Evolutionary conservation across 164 flowering plant genomes (phyloP).

Genomic region (Piper betle): DNA sequence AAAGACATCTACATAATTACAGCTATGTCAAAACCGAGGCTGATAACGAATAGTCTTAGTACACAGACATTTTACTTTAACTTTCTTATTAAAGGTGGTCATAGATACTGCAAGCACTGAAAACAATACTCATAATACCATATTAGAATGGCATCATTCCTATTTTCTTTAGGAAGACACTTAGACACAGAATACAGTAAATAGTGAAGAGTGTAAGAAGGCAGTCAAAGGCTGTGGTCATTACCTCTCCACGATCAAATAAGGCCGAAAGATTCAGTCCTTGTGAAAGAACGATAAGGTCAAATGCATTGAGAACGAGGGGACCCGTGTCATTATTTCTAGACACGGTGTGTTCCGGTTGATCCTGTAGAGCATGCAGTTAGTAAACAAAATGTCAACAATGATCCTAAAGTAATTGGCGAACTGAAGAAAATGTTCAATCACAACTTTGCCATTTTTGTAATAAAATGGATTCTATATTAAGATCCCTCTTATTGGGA

Average conservation of each 20-base stretch:
- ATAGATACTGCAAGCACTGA: neutral
- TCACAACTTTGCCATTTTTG: too few relatives aligned
- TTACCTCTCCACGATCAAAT: constrained; percentile 75
- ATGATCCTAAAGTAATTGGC: neutral
- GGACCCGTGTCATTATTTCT: constrained; percentile 56
- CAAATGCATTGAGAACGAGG: constrained; percentile 79
- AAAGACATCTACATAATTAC: neutral
- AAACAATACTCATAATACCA: too few relatives aligned
- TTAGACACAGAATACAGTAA: neutral
- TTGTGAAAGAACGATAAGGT: constrained; percentile 88
- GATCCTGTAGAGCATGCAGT: constrained; percentile 29
- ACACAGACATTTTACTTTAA: neutral
- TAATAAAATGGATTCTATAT: too few relatives aligned
- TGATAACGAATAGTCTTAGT: too few relatives aligned
- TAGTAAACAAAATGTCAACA: neutral
- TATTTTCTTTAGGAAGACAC: neutral
- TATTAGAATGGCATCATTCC: neutral
- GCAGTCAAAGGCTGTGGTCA: neutral
- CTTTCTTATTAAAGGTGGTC: neutral
- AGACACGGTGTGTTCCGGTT: constrained; percentile 21
- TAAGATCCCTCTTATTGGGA: too few relatives aligned
- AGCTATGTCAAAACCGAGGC: neutral
- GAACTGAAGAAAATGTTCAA: too few relatives aligned
- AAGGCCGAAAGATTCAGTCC: constrained; percentile 91
- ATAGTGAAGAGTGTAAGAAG: neutral